Conservation (phyloP, 139 green algal genomes). For the Coelastrella sp. region DNA sequence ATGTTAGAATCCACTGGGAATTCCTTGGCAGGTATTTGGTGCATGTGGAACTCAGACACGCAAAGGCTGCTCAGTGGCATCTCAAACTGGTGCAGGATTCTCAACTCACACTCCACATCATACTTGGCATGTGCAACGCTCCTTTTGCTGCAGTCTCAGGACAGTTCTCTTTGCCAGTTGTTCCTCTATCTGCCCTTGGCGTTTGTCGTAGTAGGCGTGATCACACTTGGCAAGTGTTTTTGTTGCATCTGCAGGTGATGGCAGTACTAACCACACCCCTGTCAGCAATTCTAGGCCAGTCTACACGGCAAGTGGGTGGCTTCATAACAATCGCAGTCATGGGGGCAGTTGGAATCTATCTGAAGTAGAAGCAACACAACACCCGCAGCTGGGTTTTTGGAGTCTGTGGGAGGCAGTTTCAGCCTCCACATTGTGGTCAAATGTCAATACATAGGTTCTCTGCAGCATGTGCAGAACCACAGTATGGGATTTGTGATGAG, state of each 20-base stretch:
- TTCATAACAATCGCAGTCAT: slow-evolving; percentile 75
- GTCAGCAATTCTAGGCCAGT: slow-evolving; percentile 51
- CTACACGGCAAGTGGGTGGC: slow-evolving; percentile 63
- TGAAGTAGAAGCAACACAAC: slow-evolving; percentile 62
- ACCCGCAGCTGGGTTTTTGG: not conserved
- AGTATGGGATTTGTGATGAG: no score
- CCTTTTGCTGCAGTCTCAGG: no score
- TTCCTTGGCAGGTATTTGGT: not conserved
- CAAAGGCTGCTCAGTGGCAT: not conserved
- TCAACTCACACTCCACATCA: no score
- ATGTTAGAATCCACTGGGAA: not conserved
- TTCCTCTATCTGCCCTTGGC: no score
- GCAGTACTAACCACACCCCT: slow-evolving; percentile 61
- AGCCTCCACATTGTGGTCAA: no score
- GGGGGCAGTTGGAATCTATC: slow-evolving; percentile 71
- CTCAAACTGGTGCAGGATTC: no score
- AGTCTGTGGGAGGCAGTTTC: no score
- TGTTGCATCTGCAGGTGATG: slow-evolving; percentile 52
- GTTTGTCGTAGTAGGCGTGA: not conserved
- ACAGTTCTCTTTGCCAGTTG: no score
- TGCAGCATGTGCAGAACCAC: no score
- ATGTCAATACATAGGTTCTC: no score
- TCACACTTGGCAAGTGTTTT: not conserved
- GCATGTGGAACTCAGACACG: not conserved
- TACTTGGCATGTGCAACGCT: no score